Percentiles rank a stretch among this genome's conserved stretches.
These are phyloP conservation scores for Colletotrichum agaves DNA, from an alignment of 2,329 filamentous ascomycete species.

Conservation along the genomic window DNA sequence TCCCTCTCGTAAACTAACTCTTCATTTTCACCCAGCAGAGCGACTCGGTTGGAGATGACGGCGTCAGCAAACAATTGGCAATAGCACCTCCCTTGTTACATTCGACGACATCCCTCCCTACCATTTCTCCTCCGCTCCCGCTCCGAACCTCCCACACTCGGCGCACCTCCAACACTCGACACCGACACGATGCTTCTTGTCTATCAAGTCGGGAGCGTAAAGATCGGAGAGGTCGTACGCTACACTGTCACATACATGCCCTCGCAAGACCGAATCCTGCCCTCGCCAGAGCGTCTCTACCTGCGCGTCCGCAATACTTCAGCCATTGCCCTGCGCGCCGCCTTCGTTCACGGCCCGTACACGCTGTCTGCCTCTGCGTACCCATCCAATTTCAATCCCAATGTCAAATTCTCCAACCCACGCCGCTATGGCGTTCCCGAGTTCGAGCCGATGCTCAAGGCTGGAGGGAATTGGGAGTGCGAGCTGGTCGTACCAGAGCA, in stretches of 20 bases:
- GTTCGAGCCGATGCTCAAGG: slow-evolving; percentile 96
- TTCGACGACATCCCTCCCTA: not conserved
- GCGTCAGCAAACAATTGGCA: slow-evolving; percentile 19
- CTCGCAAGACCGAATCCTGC: slow-evolving; percentile 87
- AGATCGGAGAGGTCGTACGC: slow-evolving; percentile 93
- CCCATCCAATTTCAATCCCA: slow-evolving; percentile 84
- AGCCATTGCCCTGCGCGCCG: slow-evolving; percentile 88
- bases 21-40: not conserved
- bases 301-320: slow-evolving; percentile 93
- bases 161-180: not conserved
- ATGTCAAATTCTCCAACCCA: slow-evolving; percentile 77
- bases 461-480: slow-evolving; percentile 86
- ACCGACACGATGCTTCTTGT: slow-evolving; percentile 79
- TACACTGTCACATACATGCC: slow-evolving; percentile 94
- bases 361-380: slow-evolving; percentile 89
- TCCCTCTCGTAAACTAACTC: not conserved
- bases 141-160: not conserved
- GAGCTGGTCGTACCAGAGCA: slow-evolving; percentile 82
- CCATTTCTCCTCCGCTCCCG: not conserved
- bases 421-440: slow-evolving; percentile 82
- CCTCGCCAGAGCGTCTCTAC: slow-evolving; percentile 81
- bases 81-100: slow-evolving; percentile 18
- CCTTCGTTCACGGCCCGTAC: slow-evolving; percentile 96
- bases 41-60: slow-evolving; percentile 26
- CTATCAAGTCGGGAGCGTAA: slow-evolving; percentile 90